Percentiles rank a stretch among this genome's conserved stretches.
These are phyloP conservation scores for Thuidium tamariscinum DNA, from an alignment of 225 moss, liverwort and hornwort species.

Conservation along the genomic window DNA sequence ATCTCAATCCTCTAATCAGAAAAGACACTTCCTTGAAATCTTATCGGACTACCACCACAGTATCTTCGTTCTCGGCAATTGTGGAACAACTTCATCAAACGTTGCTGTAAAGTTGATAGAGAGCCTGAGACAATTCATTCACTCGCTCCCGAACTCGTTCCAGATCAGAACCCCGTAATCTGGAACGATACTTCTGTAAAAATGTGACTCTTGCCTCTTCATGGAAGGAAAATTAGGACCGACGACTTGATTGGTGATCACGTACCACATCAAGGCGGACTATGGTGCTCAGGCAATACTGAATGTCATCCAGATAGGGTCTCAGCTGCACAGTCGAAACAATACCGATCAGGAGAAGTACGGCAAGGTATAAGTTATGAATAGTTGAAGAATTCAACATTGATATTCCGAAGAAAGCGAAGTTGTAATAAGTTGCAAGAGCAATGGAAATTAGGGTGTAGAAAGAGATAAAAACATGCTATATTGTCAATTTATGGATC, in stretches of 20 bases:
- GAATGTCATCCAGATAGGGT: slow-evolving; percentile 50
- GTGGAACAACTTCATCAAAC: slow-evolving; percentile 3
- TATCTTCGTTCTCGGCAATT: slow-evolving; percentile 43
- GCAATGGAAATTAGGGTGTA: background rate
- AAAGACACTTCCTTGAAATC: slow-evolving; percentile 45
- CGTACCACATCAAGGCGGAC: slow-evolving; percentile 75
- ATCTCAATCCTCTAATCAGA: slow-evolving; percentile 42
- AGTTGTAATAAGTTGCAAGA: background rate
- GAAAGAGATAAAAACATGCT: background rate
- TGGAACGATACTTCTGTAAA: slow-evolving; percentile 61
- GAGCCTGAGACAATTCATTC: slow-evolving; percentile 75
- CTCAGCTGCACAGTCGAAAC: slow-evolving; percentile 43
- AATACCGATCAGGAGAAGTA: background rate
- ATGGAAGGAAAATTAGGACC: background rate
- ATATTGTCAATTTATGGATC: background rate
- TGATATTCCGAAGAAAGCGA: background rate
- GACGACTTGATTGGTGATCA: background rate
- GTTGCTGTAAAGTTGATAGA: slow-evolving; percentile 70
- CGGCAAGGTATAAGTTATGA: background rate
- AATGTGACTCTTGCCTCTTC: background rate
- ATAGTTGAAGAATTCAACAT: background rate
- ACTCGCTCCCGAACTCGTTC: slow-evolving; percentile 63
- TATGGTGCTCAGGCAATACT: slow-evolving; percentile 51
- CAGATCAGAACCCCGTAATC: slow-evolving; percentile 51
- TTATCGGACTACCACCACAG: slow-evolving; percentile 71